These are phyloP conservation scores for Penicillium nordicum DNA, from an alignment of 2,329 filamentous ascomycete species.

Conservation along the genomic window DNA sequence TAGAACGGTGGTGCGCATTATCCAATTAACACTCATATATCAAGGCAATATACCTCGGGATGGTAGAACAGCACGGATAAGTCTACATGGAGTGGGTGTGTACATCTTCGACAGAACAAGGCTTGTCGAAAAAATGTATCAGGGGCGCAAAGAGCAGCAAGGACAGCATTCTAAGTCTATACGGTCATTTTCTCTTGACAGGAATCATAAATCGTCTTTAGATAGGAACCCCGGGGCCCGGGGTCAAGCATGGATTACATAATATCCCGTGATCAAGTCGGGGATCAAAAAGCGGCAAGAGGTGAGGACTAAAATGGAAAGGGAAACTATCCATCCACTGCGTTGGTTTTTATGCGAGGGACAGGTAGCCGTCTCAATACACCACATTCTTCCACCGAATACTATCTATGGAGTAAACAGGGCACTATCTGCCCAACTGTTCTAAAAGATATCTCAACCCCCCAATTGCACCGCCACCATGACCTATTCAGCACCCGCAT, in stretches of 20 bases:
- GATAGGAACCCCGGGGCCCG: no score
- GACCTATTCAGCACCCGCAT: conserved; percentile 10
- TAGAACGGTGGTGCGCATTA: background rate
- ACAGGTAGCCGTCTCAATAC: conserved; percentile 1
- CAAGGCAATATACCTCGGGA: background rate
- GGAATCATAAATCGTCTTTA: no score
- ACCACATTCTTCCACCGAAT: background rate
- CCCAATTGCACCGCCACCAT: conserved; percentile 3
- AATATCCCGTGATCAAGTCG: background rate
- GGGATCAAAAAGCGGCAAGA: background rate
- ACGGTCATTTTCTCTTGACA: no score
- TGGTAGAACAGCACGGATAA: background rate
- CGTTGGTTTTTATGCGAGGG: conserved; percentile 20
- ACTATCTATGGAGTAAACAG: background rate
- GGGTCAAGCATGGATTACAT: background rate
- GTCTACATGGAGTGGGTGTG: no score
- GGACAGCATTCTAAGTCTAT: no score
- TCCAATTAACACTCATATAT: background rate
- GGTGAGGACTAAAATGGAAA: background rate
- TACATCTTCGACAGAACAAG: no score
- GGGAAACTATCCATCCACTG: conserved; percentile 2
- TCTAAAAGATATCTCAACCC: background rate
- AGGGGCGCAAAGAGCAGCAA: no score
- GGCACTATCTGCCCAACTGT: background rate
- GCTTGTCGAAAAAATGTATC: no score